Conservation (phyloP, 2,329 filamentous ascomycete species). For the Aspergillus amoenus region DNA sequence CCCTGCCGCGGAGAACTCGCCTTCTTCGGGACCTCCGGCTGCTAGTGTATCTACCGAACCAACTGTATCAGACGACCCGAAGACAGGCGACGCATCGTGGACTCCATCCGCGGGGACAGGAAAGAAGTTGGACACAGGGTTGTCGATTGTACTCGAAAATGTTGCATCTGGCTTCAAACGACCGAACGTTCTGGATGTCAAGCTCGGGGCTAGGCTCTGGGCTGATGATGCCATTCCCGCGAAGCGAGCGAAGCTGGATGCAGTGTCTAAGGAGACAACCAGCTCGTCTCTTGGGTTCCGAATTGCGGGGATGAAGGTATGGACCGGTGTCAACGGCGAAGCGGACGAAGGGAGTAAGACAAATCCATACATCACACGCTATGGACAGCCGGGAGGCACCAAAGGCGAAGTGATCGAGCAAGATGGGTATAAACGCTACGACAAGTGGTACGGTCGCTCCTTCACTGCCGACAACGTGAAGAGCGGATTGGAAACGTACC, state of each 20-base stretch:
- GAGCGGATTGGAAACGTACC: constrained; percentile 59
- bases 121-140: constrained; percentile 70
- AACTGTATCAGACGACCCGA: constrained; percentile 12
- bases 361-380: constrained; percentile 34
- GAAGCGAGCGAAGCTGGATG: constrained; percentile 60
- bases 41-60: constrained; percentile 15
- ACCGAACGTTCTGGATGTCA: constrained; percentile 91
- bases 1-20: constrained; percentile 22
- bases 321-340: constrained; percentile 40
- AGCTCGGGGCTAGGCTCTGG: constrained; percentile 84
- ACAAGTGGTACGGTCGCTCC: constrained; percentile 65
- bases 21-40: constrained; percentile 19
- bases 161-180: constrained; percentile 74
- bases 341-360: constrained; percentile 34
- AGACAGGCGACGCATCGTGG: constrained; percentile 35
- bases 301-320: constrained; percentile 66
- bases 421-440: constrained; percentile 59
- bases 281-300: constrained; percentile 61
- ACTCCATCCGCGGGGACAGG: constrained; percentile 53
- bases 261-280: constrained; percentile 59
- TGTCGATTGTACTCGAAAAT: constrained; percentile 83
- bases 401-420: constrained; percentile 45
- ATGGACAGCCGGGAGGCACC: constrained; percentile 50
- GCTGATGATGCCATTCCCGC: constrained; percentile 65
- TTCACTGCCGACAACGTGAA: constrained; percentile 57